Evolutionary conservation across 768 basidiomycete species (phyloP), one percentile per base, ranked within the genome.

Genomic region (Kwoniella bestiolae): DNA sequence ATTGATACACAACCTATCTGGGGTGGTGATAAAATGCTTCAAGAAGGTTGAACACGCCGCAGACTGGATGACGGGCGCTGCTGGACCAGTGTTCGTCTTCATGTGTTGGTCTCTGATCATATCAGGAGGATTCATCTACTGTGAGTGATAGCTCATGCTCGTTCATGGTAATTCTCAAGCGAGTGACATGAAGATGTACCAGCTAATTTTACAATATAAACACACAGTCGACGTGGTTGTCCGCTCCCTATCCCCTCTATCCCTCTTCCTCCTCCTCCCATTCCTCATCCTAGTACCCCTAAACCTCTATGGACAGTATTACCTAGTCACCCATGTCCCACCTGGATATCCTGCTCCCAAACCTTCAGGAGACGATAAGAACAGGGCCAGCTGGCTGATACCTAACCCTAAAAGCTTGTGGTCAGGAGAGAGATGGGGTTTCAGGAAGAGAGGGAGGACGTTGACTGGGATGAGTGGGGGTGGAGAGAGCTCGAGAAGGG

Each of bases 31-130:
- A 69, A 82, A 83, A 31, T 89, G 88, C 75, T 89, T 88, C 82
- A 87, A 83, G 76, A 80, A 79, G 14, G 78, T 94, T 12, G 94
- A 97, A 82, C 83, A 87, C 58, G 80, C 83, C 53, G 94, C 86
- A 5, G 92, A 96, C 79, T 83, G 85, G 70, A 73, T 95, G 41
- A 96, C 92, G 0, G 92, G 94, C 58, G 90, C 91, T 57, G 94
- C 91, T 31, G 95, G 95, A 0, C 95, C 94, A 0, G 87, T 90
- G 74, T 98, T 98, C 78, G 87, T 98, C 41, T 85, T 83, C 0
- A 83, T 95, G n/a, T 94, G 92, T 3, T 83, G 89, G 60, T 73
- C 87, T 6, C 84, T 98, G 28, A 88, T 94, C 16, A 81, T 84
- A 11, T 73, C 84, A 1, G 94, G 92, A 49, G 83, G 86, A 0